Base-by-base conservation (phyloP, 495 filamentous ascomycete genomes). In the Endocarpon pusillum region DNA sequence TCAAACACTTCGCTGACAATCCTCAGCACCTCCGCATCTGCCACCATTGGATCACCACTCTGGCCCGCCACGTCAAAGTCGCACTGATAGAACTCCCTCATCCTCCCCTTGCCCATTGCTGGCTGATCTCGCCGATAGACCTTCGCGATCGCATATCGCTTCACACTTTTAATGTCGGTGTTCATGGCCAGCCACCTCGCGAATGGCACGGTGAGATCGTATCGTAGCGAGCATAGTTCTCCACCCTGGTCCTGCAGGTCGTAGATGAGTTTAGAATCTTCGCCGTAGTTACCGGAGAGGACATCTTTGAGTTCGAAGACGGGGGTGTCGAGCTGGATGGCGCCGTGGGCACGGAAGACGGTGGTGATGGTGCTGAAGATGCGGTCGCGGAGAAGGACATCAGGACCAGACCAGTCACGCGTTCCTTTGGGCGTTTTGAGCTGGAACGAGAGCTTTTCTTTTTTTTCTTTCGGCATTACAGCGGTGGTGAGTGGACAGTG, bases 1-100 rank as follows among this genome's bases (percentile, higher is more conserved):
- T 86, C 75, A 41, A 96, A 92, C 10, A 94, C 75, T 51, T 96
- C 86, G 46, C 64, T 74, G 15, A 81, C 69, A 39, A 94, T 84
- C 26, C 77, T 59, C 38, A 96, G 54, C 35, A 93, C 76, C 60
- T 94, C 87, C n/a, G 87, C 82, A 54, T 94, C 87, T 29, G 87
- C 82, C 16, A 94, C 62, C 87, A 96, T 94, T n/a, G 78, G 52
- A 47, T 94, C 87, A 53, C 82, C 91, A 21, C 60, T 54, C 12
- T 8, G 8, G 39, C 86, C 87, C 17, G 87, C 87, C 58, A 94
- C 84, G 53, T 96, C 87, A 50, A 94, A 92, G 56, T 96, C 87
- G 56, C 86, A 94, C 61, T 96, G 87, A 55, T 91, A 92, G 57
- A 97, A 94, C 55, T 97, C 87, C 39, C 89, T 69, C 79, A 94